phyloP scores from a whole-genome alignment of 129 eudicot species.

The Pittosporum tobira region DNA sequence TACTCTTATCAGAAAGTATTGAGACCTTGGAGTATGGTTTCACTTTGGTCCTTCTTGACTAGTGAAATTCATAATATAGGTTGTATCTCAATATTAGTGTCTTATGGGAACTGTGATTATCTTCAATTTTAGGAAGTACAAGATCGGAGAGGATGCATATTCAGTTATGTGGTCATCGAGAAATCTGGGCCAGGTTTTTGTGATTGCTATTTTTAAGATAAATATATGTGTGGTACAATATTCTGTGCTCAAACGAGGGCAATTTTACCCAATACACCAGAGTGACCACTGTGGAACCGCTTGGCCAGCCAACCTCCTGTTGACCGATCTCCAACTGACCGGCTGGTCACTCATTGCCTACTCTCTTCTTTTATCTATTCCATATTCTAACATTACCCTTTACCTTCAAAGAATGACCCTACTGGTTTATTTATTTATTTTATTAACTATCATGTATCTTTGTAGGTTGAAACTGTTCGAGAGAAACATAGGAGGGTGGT shows the following conservation, averaged over 20 bases:
- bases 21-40: conserved; percentile 71
- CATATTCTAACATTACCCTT: background rate
- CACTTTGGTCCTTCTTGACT: conserved; percentile 8
- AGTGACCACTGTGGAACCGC: background rate
- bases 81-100: background rate
- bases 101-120: background rate
- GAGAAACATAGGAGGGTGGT: conserved; percentile 76
- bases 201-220: too few relatives aligned
- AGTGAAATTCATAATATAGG: background rate
- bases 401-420: background rate
- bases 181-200: conserved; percentile 77
- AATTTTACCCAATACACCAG: background rate
- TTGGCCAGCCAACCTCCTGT: background rate
- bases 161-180: conserved; percentile 81
- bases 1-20: conserved; percentile 59
- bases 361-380: background rate
- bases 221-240: too few relatives aligned
- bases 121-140: conserved; percentile 58
- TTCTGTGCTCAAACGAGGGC: too few relatives aligned
- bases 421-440: background rate
- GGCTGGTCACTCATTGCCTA: background rate
- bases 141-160: conserved; percentile 65
- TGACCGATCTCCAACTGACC: background rate
- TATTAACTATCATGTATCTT: background rate
- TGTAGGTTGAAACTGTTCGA: conserved; percentile 65